Conservation (phyloP, 345 rosid species). For the Populus simonii region DNA sequence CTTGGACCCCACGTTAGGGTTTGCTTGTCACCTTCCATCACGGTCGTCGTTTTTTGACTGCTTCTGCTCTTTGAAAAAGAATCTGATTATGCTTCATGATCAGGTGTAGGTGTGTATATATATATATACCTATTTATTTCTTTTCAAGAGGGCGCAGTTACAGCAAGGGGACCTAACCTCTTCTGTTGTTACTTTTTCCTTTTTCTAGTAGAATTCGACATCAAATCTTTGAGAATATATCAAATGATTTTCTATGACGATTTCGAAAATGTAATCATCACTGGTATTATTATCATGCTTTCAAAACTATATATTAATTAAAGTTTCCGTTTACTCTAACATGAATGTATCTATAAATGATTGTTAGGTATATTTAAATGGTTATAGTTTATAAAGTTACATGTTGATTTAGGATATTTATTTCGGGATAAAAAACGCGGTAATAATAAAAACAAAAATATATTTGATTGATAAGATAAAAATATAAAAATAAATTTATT, state of each 20-base stretch:
- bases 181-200: background rate
- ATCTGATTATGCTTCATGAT: background rate
- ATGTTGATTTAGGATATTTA: too few species aligned
- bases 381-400: too few species aligned
- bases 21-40: background rate
- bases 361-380: too few species aligned
- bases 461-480: too few species aligned
- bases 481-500: too few species aligned
- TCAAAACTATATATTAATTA: background rate
- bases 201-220: background rate
- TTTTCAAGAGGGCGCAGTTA: background rate
- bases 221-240: background rate
- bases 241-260: background rate
- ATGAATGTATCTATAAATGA: too few species aligned
- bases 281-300: background rate
- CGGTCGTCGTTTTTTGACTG: conserved; percentile 16
- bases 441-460: too few species aligned
- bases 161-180: background rate
- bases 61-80: background rate
- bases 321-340: too few species aligned
- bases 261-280: too few species aligned
- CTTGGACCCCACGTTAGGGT: background rate
- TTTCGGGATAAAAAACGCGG: too few species aligned
- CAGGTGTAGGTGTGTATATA: background rate
- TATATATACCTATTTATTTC: background rate